phyloP scores from a whole-genome alignment of 345 rosid genomes.

The Noccaea bulbosa region DNA sequence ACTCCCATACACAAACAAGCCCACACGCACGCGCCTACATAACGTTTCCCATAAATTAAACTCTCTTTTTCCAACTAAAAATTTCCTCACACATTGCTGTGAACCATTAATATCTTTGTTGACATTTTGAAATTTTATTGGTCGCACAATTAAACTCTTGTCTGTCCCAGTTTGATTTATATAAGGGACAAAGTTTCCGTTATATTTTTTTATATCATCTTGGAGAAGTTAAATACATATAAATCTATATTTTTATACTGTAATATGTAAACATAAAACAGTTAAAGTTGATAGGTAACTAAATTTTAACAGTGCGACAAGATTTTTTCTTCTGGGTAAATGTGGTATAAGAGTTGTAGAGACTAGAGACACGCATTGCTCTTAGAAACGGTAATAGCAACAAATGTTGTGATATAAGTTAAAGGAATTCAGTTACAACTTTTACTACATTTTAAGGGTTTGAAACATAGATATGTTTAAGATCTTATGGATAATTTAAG shows the following conservation, averaged over 20 bases:
- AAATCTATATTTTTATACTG: not conserved
- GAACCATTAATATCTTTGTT: constrained; percentile 39
- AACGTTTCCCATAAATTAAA: constrained; percentile 30
- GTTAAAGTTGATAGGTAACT: not conserved
- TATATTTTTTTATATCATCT: not conserved
- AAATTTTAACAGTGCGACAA: not conserved
- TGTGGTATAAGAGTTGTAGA: not conserved
- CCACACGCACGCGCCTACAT: constrained; percentile 32
- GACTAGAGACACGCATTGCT: not conserved
- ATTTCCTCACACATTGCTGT: constrained; percentile 36
- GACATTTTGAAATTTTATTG: constrained; percentile 33
- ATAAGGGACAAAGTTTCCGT: not conserved
- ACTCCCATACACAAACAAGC: constrained; percentile 22
- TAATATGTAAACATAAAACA: not conserved
- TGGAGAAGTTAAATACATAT: not conserved
- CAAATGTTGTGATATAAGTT: not conserved
- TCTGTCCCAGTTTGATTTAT: constrained; percentile 31
- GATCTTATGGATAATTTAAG: constrained; percentile 11
- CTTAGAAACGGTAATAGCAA: not conserved
- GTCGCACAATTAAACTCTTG: constrained; percentile 30
- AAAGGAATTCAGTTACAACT: not conserved
- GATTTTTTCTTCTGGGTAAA: not conserved
- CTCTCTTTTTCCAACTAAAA: constrained; percentile 33
- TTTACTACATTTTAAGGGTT: not conserved
- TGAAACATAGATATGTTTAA: not conserved